A percentile compares a stretch with the other conserved stretches of the same genome.
phyloP scores from a whole-genome alignment of 768 basidiomycete genomes.

The Amanita brunnescens region DNA sequence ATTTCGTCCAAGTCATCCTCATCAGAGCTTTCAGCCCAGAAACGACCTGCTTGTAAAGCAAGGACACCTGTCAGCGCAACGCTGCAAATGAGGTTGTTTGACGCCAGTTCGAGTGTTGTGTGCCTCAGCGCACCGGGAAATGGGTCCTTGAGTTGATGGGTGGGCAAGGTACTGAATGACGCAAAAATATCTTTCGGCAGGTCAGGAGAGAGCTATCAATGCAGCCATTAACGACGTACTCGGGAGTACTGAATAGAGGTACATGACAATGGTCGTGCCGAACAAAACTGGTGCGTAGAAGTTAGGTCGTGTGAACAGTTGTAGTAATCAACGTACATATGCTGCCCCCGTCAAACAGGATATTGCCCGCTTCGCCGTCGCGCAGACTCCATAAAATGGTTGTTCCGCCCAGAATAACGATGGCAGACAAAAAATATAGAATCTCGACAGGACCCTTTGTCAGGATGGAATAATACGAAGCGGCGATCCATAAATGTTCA shows the following conservation, averaged over 20 bases:
- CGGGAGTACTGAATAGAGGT: conserved; percentile 69
- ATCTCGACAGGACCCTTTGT: conserved; percentile 52
- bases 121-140: conserved; percentile 56
- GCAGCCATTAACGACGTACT: conserved; percentile 37
- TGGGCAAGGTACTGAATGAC: conserved; percentile 51
- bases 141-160: conserved; percentile 40
- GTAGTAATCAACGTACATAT: conserved; percentile 48
- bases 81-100: conserved; percentile 77
- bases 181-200: conserved; percentile 39
- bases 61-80: conserved; percentile 85
- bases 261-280: conserved; percentile 59
- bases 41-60: conserved; percentile 73
- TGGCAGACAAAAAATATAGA: conserved; percentile 46
- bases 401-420: conserved; percentile 50
- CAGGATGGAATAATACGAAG: conserved; percentile 73
- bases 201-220: conserved; percentile 5
- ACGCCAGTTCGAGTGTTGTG: conserved; percentile 71
- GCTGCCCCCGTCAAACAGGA: conserved; percentile 90
- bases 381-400: conserved; percentile 73
- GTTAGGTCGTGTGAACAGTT: neutral
- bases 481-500: conserved; percentile 74
- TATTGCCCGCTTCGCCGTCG: conserved; percentile 70
- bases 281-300: conserved; percentile 53
- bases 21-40: conserved; percentile 77
- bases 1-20: conserved; percentile 43